phyloP scores from a whole-genome alignment of 2,329 filamentous ascomycete genomes.

The Mollisia scopiformis region DNA sequence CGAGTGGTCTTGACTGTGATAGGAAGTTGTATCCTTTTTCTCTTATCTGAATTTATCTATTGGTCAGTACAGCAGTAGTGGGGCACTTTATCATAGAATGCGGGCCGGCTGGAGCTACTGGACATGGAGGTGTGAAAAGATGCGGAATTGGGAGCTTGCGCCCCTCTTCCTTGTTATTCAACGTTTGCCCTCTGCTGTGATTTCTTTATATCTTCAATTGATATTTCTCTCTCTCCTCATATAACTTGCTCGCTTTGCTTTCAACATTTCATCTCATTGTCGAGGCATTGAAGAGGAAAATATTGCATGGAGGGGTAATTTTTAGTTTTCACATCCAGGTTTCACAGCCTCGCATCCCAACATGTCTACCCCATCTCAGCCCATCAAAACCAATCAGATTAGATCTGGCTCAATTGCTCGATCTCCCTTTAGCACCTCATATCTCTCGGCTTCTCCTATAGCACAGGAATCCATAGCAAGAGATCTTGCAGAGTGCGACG shows the following conservation, averaged over 20 bases:
- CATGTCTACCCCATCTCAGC: constrained; percentile 32
- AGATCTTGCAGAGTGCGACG: constrained; percentile 67
- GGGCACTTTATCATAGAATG: background rate
- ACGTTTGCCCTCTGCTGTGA: background rate
- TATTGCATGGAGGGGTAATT: background rate
- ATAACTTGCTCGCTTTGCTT: background rate
- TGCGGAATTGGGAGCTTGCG: background rate
- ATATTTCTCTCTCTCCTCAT: background rate
- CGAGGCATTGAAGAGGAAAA: background rate
- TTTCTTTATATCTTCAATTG: background rate
- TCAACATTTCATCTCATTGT: background rate
- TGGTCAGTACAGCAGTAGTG: constrained; percentile 3
- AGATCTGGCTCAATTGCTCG: constrained; percentile 31
- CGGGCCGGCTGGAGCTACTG: background rate
- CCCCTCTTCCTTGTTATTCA: background rate
- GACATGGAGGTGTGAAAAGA: background rate
- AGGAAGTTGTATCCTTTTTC: background rate
- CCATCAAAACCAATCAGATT: constrained; percentile 22
- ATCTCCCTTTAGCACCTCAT: constrained; percentile 50
- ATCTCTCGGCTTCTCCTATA: constrained; percentile 64
- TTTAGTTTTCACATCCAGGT: background rate
- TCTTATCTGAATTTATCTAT: constrained; percentile 11
- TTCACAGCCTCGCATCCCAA: background rate
- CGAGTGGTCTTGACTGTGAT: too few relatives aligned
- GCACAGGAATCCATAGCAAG: constrained; percentile 67